Base-by-base conservation (phyloP, 306 rosid species). In the Styphnolobium japonicum region DNA sequence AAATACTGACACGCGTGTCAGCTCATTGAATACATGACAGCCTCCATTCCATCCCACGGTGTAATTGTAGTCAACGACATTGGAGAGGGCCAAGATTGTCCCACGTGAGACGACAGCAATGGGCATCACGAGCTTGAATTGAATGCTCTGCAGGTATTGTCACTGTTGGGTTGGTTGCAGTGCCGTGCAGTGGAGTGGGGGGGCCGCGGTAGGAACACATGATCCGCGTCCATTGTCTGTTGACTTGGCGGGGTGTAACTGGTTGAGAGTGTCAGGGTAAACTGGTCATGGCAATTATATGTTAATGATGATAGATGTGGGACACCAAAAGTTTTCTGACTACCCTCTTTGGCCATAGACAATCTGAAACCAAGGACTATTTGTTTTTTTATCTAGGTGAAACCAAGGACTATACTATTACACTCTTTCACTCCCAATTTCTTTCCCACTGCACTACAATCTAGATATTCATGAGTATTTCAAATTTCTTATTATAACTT, bases 251-350 rank as follows among this genome's bases (percentile, higher is more conserved):
- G 0, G 0, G 0, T 34, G 0, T 78, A 2, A 2, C 73, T 83
- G 67, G 81, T 7, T 16, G 2, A 0, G 0, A 16, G 18, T 34
- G 78, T 83, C 76, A 67, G 70, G 46, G 52, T n/a, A 31, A 67
- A 34, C 12, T 69, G 67, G 8, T 33, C 14, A 16, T 10, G 36
- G 75, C 72, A 84, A 84, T 79, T 58, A 84, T 84, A 53, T 58
- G 84, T 79, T 84, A 84, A 84, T 84, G 78, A 84, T 83, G 87
- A 77, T 60, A 79, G 18, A 39, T 67, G 73, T 66, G 64, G 49
- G 53, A 48, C 79, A 70, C 33, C 33, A 29, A 69, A 64, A 76
- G 16, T 45, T 79, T 62, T 37, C 77, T 55, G 66, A 53, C 65
- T n/a, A n/a, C n/a, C n/a, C n/a, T n/a, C n/a, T n/a, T n/a, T n/a